Conservation (phyloP, 2,329 filamentous ascomycete genomes). For the Colletotrichum sp. region DNA sequence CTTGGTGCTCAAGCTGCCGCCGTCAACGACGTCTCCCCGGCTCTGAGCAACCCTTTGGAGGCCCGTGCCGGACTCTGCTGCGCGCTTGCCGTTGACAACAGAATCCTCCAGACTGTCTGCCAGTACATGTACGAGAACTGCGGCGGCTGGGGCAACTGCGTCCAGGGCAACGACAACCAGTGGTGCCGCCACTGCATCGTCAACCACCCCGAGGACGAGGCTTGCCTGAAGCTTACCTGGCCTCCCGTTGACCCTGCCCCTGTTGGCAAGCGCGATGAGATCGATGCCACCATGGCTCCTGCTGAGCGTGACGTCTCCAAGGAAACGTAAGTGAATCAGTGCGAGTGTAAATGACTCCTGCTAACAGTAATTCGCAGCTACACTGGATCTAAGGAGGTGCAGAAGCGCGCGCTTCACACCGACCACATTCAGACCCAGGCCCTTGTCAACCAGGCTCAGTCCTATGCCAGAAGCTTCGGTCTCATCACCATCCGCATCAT, state of each 20-base stretch:
- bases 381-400: background rate
- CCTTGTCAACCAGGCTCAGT: background rate
- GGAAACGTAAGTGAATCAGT: background rate
- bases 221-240: background rate
- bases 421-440: background rate
- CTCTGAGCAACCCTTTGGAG: background rate
- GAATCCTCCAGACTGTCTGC: background rate
- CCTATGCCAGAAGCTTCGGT: background rate
- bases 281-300: background rate
- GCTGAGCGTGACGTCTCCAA: background rate
- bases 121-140: background rate
- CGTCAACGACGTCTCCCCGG: background rate
- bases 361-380: background rate
- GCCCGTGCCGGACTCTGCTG: background rate
- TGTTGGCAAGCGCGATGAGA: background rate
- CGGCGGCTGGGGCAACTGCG: background rate
- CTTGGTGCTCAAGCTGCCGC: background rate
- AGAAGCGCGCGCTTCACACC: background rate
- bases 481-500: background rate
- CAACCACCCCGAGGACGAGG: background rate
- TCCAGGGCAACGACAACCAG: background rate
- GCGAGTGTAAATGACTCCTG: fast-evolving
- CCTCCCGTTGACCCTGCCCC: background rate
- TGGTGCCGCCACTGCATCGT: background rate
- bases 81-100: background rate